Evolutionary conservation across 192 early-diverging fungal species (phyloP).

Genomic region (Podila epigama): DNA sequence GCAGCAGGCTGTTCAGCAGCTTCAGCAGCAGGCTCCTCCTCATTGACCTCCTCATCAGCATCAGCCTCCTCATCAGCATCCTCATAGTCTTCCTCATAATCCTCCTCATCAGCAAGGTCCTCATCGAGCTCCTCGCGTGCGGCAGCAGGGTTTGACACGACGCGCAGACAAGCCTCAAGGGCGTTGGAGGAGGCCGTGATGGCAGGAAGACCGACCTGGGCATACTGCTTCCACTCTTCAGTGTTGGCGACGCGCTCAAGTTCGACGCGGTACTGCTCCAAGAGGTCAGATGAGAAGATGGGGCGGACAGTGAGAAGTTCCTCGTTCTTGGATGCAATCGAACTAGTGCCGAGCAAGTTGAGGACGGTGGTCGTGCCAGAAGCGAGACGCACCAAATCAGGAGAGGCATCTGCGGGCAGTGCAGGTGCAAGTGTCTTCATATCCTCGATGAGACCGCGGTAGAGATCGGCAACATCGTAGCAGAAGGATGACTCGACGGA

Average conservation of each 20-base stretch:
- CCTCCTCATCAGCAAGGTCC: constrained; percentile 1
- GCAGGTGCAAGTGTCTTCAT: constrained; percentile 3
- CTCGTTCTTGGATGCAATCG: constrained; percentile 24
- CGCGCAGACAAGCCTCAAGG: constrained; percentile 30
- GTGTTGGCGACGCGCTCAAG: not conserved
- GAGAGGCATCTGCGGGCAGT: constrained; percentile 5
- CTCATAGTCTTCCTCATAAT: not conserved
- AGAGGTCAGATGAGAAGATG: constrained; percentile 21
- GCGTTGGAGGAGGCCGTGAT: constrained; percentile 16
- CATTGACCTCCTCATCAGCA: constrained; percentile 1
- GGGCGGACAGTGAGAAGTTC: constrained; percentile 7
- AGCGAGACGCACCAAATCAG: constrained; percentile 8
- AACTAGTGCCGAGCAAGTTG: constrained; percentile 11
- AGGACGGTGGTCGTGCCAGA: constrained; percentile 10
- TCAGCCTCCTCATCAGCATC: constrained; percentile 7
- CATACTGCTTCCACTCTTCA: constrained; percentile 5
- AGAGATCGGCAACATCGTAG: constrained; percentile 14
- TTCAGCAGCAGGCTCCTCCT: no score
- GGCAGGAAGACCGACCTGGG: not conserved
- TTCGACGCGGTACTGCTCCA: constrained; percentile 22
- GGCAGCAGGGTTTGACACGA: constrained; percentile 13
- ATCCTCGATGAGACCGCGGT: constrained; percentile 12
- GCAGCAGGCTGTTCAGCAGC: not conserved
- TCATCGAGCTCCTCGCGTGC: constrained; percentile 24
- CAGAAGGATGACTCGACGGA: constrained; percentile 4